Evolutionary conservation across 805 yeast genomes (phyloP).

Genomic region (Schwanniomyces occidentalis): DNA sequence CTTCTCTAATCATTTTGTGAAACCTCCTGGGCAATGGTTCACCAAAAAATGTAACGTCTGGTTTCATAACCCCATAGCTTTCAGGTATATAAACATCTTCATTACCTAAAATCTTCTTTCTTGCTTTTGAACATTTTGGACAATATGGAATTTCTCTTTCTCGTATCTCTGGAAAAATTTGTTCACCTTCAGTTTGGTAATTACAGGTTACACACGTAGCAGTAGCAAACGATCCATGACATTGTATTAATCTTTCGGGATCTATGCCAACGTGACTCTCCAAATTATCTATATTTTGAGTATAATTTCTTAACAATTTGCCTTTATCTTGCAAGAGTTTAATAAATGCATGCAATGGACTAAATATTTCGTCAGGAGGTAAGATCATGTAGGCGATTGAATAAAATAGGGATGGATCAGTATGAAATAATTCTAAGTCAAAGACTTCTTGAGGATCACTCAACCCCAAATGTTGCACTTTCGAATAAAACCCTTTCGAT

Average conservation of each 20-base stretch:
- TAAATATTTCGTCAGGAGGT: constrained; percentile 37
- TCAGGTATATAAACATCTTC: constrained; percentile 29
- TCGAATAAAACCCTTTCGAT: constrained; percentile 64
- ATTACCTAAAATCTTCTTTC: constrained; percentile 18
- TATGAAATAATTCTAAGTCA: constrained; percentile 35
- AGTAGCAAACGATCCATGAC: constrained; percentile 77
- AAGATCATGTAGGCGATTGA: constrained; percentile 45
- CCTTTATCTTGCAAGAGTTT: constrained; percentile 35
- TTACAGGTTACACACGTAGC: constrained; percentile 80
- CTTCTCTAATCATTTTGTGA: constrained; percentile 41
- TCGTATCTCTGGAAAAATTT: constrained; percentile 49
- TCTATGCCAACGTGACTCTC: constrained; percentile 51
- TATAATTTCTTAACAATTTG: constrained; percentile 42
- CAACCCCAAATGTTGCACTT: constrained; percentile 45
- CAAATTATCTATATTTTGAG: constrained; percentile 46
- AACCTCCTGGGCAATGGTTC: constrained; percentile 54
- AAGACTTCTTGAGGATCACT: constrained; percentile 48
- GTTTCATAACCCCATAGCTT: constrained; percentile 64
- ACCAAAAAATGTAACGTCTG: constrained; percentile 87
- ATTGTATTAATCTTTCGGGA: constrained; percentile 64
- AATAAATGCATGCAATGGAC: constrained; percentile 42
- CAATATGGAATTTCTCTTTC: constrained; percentile 56
- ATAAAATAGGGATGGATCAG: constrained; percentile 41
- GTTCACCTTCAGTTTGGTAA: constrained; percentile 51
- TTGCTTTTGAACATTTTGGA: constrained; percentile 28